Evolutionary conservation across 768 basidiomycete species (phyloP).

Genomic region (Boletus barrowsii): DNA sequence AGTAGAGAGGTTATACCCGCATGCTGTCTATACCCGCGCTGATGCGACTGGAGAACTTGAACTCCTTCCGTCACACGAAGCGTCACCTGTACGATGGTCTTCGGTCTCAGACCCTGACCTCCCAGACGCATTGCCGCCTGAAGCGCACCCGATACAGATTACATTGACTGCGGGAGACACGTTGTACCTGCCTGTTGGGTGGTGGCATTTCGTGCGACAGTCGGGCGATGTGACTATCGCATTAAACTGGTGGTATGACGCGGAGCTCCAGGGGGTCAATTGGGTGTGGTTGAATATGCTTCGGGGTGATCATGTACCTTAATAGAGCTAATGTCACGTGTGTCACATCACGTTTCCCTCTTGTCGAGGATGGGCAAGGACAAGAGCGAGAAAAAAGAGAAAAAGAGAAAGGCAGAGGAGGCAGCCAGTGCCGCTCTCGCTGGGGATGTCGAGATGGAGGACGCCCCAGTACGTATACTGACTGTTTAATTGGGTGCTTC

Average conservation of each 20-base stretch:
- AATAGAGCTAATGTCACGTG: conserved; percentile 9
- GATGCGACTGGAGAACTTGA: conserved; percentile 20
- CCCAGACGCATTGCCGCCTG: conserved; percentile 43
- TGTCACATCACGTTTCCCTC: conserved; percentile 19
- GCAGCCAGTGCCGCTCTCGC: conserved; percentile 15
- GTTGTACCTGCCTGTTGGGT: conserved; percentile 86
- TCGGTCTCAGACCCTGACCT: conserved; percentile 61
- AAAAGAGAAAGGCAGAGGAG: conserved; percentile 54
- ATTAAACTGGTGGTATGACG: conserved; percentile 89
- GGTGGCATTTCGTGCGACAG: conserved; percentile 93
- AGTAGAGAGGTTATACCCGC: conserved; percentile 60
- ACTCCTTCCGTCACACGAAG: conserved; percentile 31
- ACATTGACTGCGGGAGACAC: conserved; percentile 71
- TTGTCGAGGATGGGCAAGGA: conserved; percentile 56
- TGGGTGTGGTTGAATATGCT: conserved; percentile 71
- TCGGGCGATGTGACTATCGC: conserved; percentile 60
- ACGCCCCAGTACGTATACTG: conserved; percentile 31
- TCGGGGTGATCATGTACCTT: conserved; percentile 27
- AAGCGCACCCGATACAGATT: conserved; percentile 64
- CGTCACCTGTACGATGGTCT: conserved; percentile 74
- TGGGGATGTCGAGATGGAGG: conserved; percentile 50
- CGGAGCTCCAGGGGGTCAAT: conserved; percentile 65
- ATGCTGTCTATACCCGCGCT: conserved; percentile 58
- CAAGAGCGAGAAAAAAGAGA: conserved; percentile 74
- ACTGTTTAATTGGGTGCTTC: conserved; percentile 29